Percentiles rank a stretch among this genome's conserved stretches.
Evolutionary conservation across 371 early-diverging fungal genomes (phyloP).

Genomic region (Rhizopus delemar): DNA sequence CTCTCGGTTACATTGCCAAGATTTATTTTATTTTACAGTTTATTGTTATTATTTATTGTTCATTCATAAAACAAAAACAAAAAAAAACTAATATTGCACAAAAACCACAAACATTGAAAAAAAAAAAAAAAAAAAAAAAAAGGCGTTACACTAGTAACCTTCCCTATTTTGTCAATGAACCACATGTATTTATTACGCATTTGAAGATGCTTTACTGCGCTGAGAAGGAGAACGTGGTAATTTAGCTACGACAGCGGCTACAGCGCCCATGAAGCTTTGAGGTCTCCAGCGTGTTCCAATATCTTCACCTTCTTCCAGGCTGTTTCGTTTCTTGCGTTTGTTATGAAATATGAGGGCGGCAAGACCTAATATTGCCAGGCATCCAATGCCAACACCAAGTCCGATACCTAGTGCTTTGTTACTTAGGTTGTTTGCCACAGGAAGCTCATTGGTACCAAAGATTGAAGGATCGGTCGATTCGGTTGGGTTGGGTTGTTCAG

Average conservation of each 20-base stretch:
- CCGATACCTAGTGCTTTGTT: constrained; percentile 39
- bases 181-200: not conserved
- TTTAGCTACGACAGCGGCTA: constrained; percentile 47
- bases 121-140: not conserved
- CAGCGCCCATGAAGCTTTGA: constrained; percentile 51
- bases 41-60: no score
- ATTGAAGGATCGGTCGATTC: not conserved
- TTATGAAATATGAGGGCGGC: constrained; percentile 36
- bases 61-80: no score
- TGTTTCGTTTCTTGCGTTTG: constrained; percentile 13
- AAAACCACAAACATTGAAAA: not conserved
- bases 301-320: not conserved
- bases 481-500: not conserved
- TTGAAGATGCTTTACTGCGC: constrained; percentile 29
- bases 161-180: not conserved
- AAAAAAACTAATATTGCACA: no score
- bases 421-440: constrained; percentile 22
- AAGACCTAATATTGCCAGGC: constrained; percentile 37
- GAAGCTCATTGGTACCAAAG: constrained; percentile 20
- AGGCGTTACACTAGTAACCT: not conserved
- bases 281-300: constrained; percentile 48
- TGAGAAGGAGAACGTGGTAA: constrained; percentile 51
- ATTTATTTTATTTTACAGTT: no score
- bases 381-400: constrained; percentile 38
- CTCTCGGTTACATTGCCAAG: no score